Conservation (phyloP, 176 grass and related monocot genomes). For the Pharus latifolius region DNA sequence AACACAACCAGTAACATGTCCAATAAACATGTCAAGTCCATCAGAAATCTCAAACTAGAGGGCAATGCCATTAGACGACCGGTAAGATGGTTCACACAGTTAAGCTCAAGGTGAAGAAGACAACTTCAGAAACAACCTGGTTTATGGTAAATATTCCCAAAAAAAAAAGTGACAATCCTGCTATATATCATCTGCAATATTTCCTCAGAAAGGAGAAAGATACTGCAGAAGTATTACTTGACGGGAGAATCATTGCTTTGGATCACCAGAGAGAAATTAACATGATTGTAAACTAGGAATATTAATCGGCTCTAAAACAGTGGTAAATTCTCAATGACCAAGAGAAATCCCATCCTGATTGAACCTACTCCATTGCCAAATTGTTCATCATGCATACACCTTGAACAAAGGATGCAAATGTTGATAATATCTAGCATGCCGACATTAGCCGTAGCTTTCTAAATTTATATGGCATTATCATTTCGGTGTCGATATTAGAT, state of each 20-base stretch:
- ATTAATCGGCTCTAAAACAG: neutral
- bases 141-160: neutral
- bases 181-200: neutral
- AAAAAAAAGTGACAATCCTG: neutral
- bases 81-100: neutral
- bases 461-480: too few relatives aligned
- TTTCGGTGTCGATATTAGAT: too few relatives aligned
- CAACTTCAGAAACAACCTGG: neutral
- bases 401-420: too few relatives aligned
- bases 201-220: neutral
- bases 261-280: neutral
- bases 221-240: too few relatives aligned
- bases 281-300: too few relatives aligned
- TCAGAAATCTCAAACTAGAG: neutral
- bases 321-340: neutral
- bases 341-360: neutral
- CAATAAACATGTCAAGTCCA: neutral
- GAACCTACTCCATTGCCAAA: neutral
- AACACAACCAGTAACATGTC: neutral
- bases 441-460: too few relatives aligned
- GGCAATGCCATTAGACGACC: neutral
- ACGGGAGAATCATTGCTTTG: neutral
- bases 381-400: neutral
- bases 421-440: too few relatives aligned
- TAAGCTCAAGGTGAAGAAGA: neutral